Evolutionary conservation across 176 grass and related monocot genomes (phyloP), one percentile per base, ranked within the genome.

Genomic region (Bothriochloa decipiens): DNA sequence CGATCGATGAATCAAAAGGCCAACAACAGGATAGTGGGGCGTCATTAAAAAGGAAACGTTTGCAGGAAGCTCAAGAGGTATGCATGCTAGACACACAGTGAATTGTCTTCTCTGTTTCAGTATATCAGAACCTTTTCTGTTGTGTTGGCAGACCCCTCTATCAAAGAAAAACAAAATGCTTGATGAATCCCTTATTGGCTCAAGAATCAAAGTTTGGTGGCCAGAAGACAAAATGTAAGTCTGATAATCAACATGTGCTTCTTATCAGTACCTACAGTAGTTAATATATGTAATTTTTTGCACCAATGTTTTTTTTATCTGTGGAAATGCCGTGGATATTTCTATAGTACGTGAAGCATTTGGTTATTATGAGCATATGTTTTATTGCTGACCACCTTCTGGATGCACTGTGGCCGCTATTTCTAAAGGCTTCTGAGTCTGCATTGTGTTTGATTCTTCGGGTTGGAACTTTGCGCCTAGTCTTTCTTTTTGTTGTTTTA

Each of bases 191-290:
- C 84, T 98, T 75, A 35, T 98, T 75, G 93, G 89, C 20, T 75
- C 85, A 74, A 98, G 83, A 82, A 81, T 98, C 68, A 87, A 90
- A 95, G 93, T 98, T 45, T 98, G 96, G 96, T 98, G 93, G 96
- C 91, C 96, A 1, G 81, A 89, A 37, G 96, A 98, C 27, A 72
- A 95, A 81, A 81, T 62, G 96, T 98, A 87, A 95, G 91, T 60
- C 42, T 27, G 29, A 33, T 65, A 16, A 65, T 27, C 23, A 68
- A 79, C 3, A 68, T 39, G 22, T 81, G 20, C 70, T 85, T 84
- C 46, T 74, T 66, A 15, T 57, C 41, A 26, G n/a, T 81, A 90
- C 12, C 60, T 63, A 73, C 57, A 43, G 70, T 83, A 50, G 20
- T 82, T 74, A 74, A 27, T 57, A 18, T 73, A 46, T 16, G 23